phyloP scores from a whole-genome alignment of 768 basidiomycete genomes.

The Kwoniella sp. region DNA sequence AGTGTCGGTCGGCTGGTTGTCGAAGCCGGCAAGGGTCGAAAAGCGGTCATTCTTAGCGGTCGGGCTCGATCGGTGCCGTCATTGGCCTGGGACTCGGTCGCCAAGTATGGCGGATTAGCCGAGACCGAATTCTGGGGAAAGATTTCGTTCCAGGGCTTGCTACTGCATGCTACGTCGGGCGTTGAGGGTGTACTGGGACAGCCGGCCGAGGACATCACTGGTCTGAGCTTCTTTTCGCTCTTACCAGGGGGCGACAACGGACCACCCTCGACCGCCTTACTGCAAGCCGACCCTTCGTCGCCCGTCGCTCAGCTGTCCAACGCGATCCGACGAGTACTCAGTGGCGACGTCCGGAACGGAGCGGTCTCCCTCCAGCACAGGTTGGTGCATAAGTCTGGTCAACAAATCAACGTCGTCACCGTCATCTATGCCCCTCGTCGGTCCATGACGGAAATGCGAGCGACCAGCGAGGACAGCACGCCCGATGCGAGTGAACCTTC shows the following conservation, averaged over 20 bases:
- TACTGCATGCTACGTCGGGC: conserved; percentile 49
- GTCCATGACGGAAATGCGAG: conserved; percentile 3
- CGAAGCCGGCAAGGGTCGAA: conserved; percentile 89
- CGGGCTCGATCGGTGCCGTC: conserved; percentile 65
- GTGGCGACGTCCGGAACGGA: conserved; percentile 25
- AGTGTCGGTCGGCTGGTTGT: conserved; percentile 80
- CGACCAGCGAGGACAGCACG: conserved; percentile 1
- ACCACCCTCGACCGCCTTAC: conserved; percentile 19
- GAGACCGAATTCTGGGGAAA: conserved; percentile 53
- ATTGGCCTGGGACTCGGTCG: conserved; percentile 62
- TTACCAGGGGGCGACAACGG: conserved; percentile 41
- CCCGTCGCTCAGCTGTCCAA: conserved; percentile 30
- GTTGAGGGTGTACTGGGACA: conserved; percentile 46
- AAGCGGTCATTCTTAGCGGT: conserved; percentile 87
- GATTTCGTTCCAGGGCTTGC: conserved; percentile 51
- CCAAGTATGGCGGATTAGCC: conserved; percentile 56
- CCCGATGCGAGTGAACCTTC: conserved; percentile 4
- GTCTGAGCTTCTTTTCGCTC: conserved; percentile 46
- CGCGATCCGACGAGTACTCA: conserved; percentile 35
- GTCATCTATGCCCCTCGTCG: conserved; percentile 38
- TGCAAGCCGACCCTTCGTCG: conserved; percentile 21
- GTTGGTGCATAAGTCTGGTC: conserved; percentile 36
- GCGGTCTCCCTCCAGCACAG: conserved; percentile 47
- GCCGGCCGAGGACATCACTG: conserved; percentile 48
- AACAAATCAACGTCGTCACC: conserved; percentile 48